A percentile compares a stretch with the other conserved stretches of the same genome.
phyloP scores from a whole-genome alignment of 1,284 basidiomycete genomes.

The Paramarasmius palmivorus region DNA sequence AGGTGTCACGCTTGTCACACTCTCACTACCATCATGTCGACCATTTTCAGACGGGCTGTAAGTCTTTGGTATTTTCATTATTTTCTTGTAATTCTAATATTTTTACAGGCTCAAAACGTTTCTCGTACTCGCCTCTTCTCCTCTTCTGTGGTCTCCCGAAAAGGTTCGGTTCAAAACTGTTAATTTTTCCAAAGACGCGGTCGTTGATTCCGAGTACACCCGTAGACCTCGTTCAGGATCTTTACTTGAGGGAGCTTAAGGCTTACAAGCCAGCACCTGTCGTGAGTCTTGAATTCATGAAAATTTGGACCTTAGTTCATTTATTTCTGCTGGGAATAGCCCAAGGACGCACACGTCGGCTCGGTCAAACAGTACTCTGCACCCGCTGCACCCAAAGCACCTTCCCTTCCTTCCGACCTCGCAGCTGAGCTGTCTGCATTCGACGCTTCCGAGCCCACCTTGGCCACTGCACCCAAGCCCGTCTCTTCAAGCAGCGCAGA shows the following conservation, averaged over 20 bases:
- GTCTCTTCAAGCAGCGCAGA: slow-evolving; percentile 19
- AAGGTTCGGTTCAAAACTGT: slow-evolving; percentile 46
- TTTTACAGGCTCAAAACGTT: slow-evolving; percentile 38
- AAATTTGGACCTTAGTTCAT: not conserved
- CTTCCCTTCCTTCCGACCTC: slow-evolving; percentile 75
- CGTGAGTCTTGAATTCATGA: slow-evolving; percentile 39
- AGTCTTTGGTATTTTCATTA: slow-evolving; percentile 40
- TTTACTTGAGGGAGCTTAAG: slow-evolving; percentile 91
- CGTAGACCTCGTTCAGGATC: slow-evolving; percentile 89
- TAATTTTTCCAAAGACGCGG: not conserved
- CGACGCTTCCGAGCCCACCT: slow-evolving; percentile 73
- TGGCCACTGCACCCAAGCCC: slow-evolving; percentile 32
- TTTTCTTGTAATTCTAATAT: slow-evolving; percentile 7
- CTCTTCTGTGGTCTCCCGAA: slow-evolving; percentile 64
- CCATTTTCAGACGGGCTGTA: slow-evolving; percentile 59
- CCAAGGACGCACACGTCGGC: slow-evolving; percentile 83
- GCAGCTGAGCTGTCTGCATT: slow-evolving; percentile 83
- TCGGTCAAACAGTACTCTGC: slow-evolving; percentile 73
- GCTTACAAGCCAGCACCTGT: slow-evolving; percentile 73
- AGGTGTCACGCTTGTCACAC: slow-evolving; percentile 28
- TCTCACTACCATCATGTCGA: slow-evolving; percentile 52
- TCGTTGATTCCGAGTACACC: slow-evolving; percentile 37
- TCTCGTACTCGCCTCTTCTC: slow-evolving; percentile 59
- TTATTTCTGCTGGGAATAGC: slow-evolving; percentile 55
- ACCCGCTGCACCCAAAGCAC: slow-evolving; percentile 69